A percentile compares a stretch with the other conserved stretches of the same genome.
These are phyloP conservation scores for Plantago rigida DNA, from an alignment of 305 asterid species.

Conservation along the genomic window DNA sequence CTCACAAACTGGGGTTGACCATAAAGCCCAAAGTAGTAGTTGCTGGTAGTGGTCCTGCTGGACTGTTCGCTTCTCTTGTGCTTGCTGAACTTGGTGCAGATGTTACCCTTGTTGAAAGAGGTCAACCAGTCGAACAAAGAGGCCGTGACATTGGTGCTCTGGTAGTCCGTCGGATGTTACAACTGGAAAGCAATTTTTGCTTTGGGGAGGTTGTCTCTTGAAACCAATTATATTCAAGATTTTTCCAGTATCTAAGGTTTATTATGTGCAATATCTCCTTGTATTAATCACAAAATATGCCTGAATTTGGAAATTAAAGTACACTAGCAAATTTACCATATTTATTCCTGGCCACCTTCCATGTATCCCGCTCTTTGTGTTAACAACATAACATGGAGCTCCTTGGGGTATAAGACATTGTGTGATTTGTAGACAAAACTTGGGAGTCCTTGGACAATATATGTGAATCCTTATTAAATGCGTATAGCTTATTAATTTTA, in stretches of 20 bases:
- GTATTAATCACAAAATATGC: conserved; percentile 12
- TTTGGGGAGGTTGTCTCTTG: conserved; percentile 89
- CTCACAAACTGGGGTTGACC: conserved; percentile 25
- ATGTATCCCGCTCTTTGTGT: too few species aligned
- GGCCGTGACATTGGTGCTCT: conserved; percentile 97
- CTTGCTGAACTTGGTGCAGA: conserved; percentile 96
- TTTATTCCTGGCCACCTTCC: too few species aligned
- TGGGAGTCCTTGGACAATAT: too few species aligned
- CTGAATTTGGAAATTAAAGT: conserved; percentile 18
- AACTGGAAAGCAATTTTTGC: conserved; percentile 92
- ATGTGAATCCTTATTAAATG: too few species aligned
- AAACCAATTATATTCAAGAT: conserved; percentile 32
- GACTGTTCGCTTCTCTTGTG: conserved; percentile 91
- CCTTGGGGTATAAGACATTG: too few species aligned
- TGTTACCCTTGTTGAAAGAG: conserved; percentile 86
- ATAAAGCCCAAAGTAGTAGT: conserved; percentile 69
- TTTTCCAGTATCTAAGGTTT: conserved; percentile 28
- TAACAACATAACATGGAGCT: too few species aligned
- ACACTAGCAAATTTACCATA: not conserved
- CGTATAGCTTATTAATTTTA: too few species aligned
- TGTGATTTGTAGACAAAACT: too few species aligned
- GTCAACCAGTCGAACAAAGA: conserved; percentile 87
- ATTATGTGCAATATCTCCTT: conserved; percentile 21
- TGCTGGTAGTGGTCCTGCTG: conserved; percentile 96
- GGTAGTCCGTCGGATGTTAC: conserved; percentile 70